Evolutionary conservation across 306 rosid species (phyloP), one percentile per base, ranked within the genome.

Genomic region (Sophora flavescens): DNA sequence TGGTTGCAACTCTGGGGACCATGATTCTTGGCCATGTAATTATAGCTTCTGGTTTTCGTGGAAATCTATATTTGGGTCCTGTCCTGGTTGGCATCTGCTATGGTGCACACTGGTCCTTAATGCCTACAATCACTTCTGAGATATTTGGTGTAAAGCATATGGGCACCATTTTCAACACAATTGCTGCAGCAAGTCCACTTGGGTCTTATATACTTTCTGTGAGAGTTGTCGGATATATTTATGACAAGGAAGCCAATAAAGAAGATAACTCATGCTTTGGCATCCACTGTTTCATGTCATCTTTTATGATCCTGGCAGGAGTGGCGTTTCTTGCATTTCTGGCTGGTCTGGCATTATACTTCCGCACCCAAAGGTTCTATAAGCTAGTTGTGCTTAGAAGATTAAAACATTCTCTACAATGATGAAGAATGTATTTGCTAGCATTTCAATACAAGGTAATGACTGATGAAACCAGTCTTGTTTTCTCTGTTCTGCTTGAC

Each of bases 201-300:
- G 97, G 98, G 28, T 95, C 98, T 50, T 92, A 92, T 56, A 81
- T 95, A 11, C 88, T 95, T n/a, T 92, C 97, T 6, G 97, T 92
- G 17, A 78, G 82, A 76, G 84, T 90, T 17, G 93, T 92, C 41
- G 98, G 97, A 51, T 89, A 81, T 80, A 81, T 92, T 12, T 95
- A 90, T 5, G 98, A 90, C 69, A 78, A 30, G 80, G 88, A 92
- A 79, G 90, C 93, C 4, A 56, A 74, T 1, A 35, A 26, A 28
- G 74, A 80, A 39, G 82, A 79, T 52, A 77, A 84, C 59, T 57
- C 86, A 5, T 95, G 98, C 86, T 57, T 36, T 0, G 97, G 98
- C 42, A 76, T 70, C 17, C 91, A 74, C 68, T 95, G 99, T 79
- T 95, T 92, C 85, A 87, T 82, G 88, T 9, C 60, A 33, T 92